phyloP scores from a whole-genome alignment of 805 yeast species.

The Schizosaccharomyces octosporus region DNA sequence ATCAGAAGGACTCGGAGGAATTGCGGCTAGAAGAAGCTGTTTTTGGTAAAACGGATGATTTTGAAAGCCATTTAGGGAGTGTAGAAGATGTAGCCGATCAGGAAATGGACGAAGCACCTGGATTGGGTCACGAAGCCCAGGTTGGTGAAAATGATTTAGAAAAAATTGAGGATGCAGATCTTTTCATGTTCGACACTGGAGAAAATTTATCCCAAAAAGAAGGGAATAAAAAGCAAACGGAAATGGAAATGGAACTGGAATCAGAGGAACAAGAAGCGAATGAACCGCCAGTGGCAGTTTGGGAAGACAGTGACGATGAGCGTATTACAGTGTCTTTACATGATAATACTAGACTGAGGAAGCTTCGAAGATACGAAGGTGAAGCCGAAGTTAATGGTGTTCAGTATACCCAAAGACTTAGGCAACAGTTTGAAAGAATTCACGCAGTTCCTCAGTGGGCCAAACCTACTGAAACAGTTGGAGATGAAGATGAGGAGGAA shows the following conservation, averaged over 20 bases:
- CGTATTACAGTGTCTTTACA: slow-evolving; percentile 33
- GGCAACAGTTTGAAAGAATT: slow-evolving; percentile 44
- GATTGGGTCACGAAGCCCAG: background rate
- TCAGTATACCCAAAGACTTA: slow-evolving; percentile 35
- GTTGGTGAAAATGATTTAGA: slow-evolving; percentile 2
- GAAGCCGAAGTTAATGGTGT: slow-evolving; percentile 33
- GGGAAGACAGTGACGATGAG: slow-evolving; percentile 89
- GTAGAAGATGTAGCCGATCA: slow-evolving; percentile 23
- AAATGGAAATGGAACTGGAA: slow-evolving; percentile 17
- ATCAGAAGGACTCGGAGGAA: slow-evolving; percentile 62
- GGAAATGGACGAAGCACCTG: slow-evolving; percentile 3
- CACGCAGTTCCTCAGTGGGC: slow-evolving; percentile 81
- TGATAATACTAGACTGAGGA: slow-evolving; percentile 35
- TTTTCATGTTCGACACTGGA: background rate
- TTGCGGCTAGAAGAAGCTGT: slow-evolving; percentile 53
- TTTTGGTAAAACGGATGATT: slow-evolving; percentile 67
- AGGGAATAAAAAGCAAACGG: slow-evolving; percentile 8
- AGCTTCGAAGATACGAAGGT: slow-evolving; percentile 36
- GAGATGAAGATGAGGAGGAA: slow-evolving; percentile 11
- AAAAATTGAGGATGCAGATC: slow-evolving; percentile 3
- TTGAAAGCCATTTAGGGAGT: slow-evolving; percentile 36
- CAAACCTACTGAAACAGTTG: slow-evolving; percentile 15
- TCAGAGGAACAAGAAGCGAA: slow-evolving; percentile 12
- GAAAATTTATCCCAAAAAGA: too few relatives aligned
- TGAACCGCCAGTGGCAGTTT: slow-evolving; percentile 21